Evolutionary conservation across 2,329 filamentous ascomycete genomes (phyloP), one percentile per base, ranked within the genome.

Genomic region (Pseudocercospora fuligena): DNA sequence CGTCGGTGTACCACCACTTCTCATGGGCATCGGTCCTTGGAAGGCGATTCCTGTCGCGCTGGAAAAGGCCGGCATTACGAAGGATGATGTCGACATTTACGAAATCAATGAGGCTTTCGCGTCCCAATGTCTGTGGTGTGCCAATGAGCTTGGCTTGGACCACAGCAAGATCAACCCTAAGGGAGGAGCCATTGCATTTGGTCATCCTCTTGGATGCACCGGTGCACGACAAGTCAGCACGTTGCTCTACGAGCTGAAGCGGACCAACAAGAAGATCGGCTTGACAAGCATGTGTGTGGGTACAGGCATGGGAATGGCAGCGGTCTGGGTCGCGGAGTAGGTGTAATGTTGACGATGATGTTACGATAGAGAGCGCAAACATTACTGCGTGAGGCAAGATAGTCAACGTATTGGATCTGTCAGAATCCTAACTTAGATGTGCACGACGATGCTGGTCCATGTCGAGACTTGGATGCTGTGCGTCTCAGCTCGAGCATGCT

Each of bases 81-180:
- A 90, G 81, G 90, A 97, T 65, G 94, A 98, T 73, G 93, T 99
- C 31, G 95, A 98, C 79, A 94, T 98, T 77, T 98, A 88, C 77
- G 95, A 99, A 87, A 97, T 99, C 86, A 99, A 99, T 85, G 95
- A 99, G 87, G 95, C 95, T 0, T 99, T 99, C 80, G 95, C 95
- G 33, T 92, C 89, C 70, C 94, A 98, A 86, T 97, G 93, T 81
- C 81, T 98, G 72, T 98, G 92, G 91, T 97, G 93, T 80, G 88
- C 92, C 70, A 92, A 95, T 76, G 90, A 97, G 84, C 87, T 99
- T 23, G 90, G 90, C 53, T 82, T 99, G 29, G 91, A 93, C 61
- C 78, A 85, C 68, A 90, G 92, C 72, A 98, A 97, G 87, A 89
- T 99, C 78, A 98, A 98, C 84, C 94, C 94, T 75, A 97, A 97